phyloP scores from a whole-genome alignment of 1,284 basidiomycete genomes.

The Trametes versicolor region DNA sequence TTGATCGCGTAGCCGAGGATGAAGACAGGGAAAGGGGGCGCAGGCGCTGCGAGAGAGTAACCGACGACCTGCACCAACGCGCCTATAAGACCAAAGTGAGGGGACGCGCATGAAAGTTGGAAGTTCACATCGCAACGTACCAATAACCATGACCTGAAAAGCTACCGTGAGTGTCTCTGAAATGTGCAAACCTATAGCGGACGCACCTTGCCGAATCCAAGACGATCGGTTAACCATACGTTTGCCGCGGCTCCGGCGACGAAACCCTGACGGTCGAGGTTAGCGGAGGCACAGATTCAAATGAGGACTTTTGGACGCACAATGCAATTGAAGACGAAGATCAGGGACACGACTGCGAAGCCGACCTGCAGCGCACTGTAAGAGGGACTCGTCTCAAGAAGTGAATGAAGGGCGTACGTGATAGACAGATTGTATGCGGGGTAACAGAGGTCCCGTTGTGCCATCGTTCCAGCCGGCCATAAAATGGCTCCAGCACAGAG shows the following conservation, averaged over 20 bases:
- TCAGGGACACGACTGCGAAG: slow-evolving; percentile 58
- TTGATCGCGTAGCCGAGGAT: slow-evolving; percentile 66
- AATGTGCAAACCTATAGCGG: too few relatives aligned
- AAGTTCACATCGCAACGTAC: slow-evolving; percentile 18
- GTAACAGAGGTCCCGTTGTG: slow-evolving; percentile 65
- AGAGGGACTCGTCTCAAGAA: neutral
- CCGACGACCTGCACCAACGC: slow-evolving; percentile 54
- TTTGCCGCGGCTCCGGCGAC: slow-evolving; percentile 57
- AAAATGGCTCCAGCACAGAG: slow-evolving; percentile 54
- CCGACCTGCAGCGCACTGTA: slow-evolving; percentile 44
- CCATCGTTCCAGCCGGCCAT: slow-evolving; percentile 72
- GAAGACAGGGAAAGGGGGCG: slow-evolving; percentile 74
- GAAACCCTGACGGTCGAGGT: slow-evolving; percentile 51
- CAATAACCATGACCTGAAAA: slow-evolving; percentile 43
- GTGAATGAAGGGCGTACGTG: slow-evolving; percentile 44
- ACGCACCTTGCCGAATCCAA: slow-evolving; percentile 67
- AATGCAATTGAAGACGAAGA: slow-evolving; percentile 65
- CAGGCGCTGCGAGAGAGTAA: slow-evolving; percentile 66
- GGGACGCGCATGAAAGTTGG: too few relatives aligned
- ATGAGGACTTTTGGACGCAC: slow-evolving; percentile 44
- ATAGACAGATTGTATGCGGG: slow-evolving; percentile 63
- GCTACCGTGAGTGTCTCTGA: neutral
- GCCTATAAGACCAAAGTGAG: slow-evolving; percentile 13
- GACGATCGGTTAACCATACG: slow-evolving; percentile 57
- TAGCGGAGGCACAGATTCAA: neutral